These are phyloP conservation scores for Apiospora malaysiana DNA, from an alignment of 2,329 filamentous ascomycete genomes.

Conservation along the genomic window DNA sequence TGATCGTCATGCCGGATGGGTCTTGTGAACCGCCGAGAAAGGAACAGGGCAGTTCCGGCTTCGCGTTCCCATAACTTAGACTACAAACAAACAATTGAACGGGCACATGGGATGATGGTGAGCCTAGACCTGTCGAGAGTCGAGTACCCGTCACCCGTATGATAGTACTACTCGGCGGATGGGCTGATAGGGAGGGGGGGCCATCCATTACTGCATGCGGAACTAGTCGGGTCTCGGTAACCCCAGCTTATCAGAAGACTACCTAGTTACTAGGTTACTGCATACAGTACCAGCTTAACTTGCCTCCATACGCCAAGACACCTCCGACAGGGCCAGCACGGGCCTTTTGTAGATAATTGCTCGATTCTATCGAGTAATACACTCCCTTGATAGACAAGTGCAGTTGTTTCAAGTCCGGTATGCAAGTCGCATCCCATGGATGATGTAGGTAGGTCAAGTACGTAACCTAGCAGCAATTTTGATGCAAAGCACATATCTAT, in stretches of 20 bases:
- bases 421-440: no score
- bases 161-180: neutral
- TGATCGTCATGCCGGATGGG: neutral
- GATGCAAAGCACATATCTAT: no score
- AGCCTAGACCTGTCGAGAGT: neutral
- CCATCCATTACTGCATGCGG: neutral
- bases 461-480: no score
- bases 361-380: slow-evolving; percentile 27
- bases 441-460: no score
- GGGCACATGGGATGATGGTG: neutral
- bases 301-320: neutral
- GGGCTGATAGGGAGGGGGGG: neutral
- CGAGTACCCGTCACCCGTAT: no score
- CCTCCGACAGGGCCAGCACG: neutral
- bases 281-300: neutral
- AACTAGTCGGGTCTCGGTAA: neutral
- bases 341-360: slow-evolving; percentile 22
- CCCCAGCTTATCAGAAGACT: slow-evolving; percentile 22
- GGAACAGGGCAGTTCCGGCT: neutral
- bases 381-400: neutral
- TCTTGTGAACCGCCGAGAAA: neutral
- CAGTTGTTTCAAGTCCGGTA: neutral
- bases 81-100: neutral
- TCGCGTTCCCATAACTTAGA: neutral
- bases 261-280: no score